Base-by-base conservation (phyloP, 2,329 filamentous ascomycete genomes). In the Dryadomyces quercus-mongolicae region DNA sequence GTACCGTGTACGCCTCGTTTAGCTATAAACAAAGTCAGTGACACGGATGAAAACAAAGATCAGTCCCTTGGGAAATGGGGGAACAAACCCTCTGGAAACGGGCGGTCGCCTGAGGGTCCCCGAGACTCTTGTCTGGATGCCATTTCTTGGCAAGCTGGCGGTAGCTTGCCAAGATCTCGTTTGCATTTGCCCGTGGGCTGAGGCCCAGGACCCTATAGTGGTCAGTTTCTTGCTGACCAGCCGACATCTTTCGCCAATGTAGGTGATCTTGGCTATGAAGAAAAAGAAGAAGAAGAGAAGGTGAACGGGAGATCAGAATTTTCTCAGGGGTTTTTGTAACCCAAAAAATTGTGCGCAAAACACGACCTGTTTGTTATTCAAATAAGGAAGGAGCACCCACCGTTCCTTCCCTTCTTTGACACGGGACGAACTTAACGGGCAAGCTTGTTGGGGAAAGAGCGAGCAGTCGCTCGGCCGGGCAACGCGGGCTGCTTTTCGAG, bases 121-220 rank as follows among this genome's bases (percentile, higher is more conserved):
- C 42, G 0, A 36, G 55, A 38, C 62, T 62, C 51, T 64, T 62
- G 57, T 63, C 62, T 0, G 63, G 62, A 25, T 64, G 62, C 40
- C 51, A 58, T 40, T 60, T 45, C 46, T 52, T 59, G 0, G 60
- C 63, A 2, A 65, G 57, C 4, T 57, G 59, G 9, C 56, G 57
- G 54, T 62, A 65, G 46, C 57, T 61, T 1, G 59, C 52, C 21
- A 50, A 49, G 10, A 65, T 57, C 5, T 50, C 31, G 7, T 54
- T 53, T 3, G 43, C 42, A 15, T 56, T 53, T 1, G 60, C 62
- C 1, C 50, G 55, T 13, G 31, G 44, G 1, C 42, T 9, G 2
- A 65, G 46, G 6, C 57, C 59, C 16, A 65, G 59, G 6, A 64
- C 21, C 2, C 49, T 57, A 49, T 65, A 64, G 50, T 62, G 61